These are phyloP conservation scores for Hyphodiscus sp. DNA, from an alignment of 2,329 filamentous ascomycete species.

Conservation along the genomic window DNA sequence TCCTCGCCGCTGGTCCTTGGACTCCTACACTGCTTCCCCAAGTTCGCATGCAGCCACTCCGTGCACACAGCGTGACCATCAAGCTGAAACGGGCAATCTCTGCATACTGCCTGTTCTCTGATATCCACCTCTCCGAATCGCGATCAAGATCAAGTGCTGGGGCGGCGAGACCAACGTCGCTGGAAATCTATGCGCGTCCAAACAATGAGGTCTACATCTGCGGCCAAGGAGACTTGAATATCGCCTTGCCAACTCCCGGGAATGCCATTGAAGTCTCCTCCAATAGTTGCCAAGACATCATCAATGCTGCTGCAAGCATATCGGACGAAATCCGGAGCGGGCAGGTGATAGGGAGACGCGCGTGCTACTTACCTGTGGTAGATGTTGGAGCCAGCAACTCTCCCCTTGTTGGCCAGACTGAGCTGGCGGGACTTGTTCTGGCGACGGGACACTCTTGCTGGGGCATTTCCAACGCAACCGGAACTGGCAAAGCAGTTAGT, in stretches of 20 bases:
- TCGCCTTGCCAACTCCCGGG: slow-evolving; percentile 67
- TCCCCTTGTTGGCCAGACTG: slow-evolving; percentile 72
- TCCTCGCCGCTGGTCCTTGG: slow-evolving; percentile 46
- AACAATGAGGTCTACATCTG: slow-evolving; percentile 59
- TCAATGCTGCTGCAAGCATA: slow-evolving; percentile 65
- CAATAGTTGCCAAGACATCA: slow-evolving; percentile 72
- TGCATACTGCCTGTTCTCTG: slow-evolving; percentile 75
- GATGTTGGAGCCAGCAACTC: slow-evolving; percentile 32
- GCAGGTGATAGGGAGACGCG: slow-evolving; percentile 67
- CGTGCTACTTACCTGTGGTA: slow-evolving; percentile 73
- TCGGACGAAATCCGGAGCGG: slow-evolving; percentile 58
- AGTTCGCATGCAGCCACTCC: slow-evolving; percentile 47
- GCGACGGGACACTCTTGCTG: slow-evolving; percentile 91
- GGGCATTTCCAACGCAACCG: slow-evolving; percentile 92
- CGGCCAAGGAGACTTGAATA: slow-evolving; percentile 67
- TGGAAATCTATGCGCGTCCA: slow-evolving; percentile 86
- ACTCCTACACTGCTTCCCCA: slow-evolving; percentile 49
- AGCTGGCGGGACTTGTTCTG: slow-evolving; percentile 65
- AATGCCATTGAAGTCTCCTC: slow-evolving; percentile 70
- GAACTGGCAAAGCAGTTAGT: slow-evolving; percentile 72
- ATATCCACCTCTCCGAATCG: slow-evolving; percentile 58
- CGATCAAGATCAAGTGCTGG: slow-evolving; percentile 39
- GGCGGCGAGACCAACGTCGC: slow-evolving; percentile 57
- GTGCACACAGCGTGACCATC: slow-evolving; percentile 59
- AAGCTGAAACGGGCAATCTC: slow-evolving; percentile 49